Evolutionary conservation across 257 asterid species (phyloP).

Genomic region (Penstemon davidsonii): DNA sequence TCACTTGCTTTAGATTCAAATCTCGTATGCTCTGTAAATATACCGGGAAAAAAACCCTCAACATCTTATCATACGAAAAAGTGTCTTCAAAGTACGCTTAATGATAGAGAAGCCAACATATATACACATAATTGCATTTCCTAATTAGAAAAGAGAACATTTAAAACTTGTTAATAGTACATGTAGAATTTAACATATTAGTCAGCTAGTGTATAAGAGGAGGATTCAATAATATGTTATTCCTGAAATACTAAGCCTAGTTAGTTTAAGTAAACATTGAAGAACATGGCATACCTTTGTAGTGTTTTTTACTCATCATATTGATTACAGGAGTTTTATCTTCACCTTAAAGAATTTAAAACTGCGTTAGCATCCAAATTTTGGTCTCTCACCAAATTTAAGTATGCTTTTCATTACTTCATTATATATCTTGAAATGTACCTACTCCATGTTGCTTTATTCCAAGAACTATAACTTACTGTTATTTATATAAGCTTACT

Average conservation of each 20-base stretch:
- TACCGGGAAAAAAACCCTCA: neutral
- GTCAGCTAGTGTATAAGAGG: no score
- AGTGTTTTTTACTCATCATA: neutral
- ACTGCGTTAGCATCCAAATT: neutral
- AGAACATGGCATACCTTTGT: neutral
- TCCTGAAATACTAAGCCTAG: no score
- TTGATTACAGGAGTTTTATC: neutral
- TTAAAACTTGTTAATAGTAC: neutral
- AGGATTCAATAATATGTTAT: no score
- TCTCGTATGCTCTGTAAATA: constrained; percentile 26
- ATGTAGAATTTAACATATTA: no score
- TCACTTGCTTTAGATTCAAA: constrained; percentile 23
- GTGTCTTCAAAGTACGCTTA: neutral
- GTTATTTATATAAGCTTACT: neutral
- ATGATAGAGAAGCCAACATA: neutral
- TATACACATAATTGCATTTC: neutral
- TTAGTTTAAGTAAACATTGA: neutral
- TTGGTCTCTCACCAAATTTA: neutral
- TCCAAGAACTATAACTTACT: neutral
- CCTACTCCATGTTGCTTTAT: neutral
- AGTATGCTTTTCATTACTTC: neutral
- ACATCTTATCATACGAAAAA: neutral
- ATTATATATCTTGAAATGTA: neutral
- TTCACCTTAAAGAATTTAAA: neutral
- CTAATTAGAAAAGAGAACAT: no score